These are phyloP conservation scores for Penicillium sp. DNA, from an alignment of 2,329 filamentous ascomycete genomes.

Conservation along the genomic window DNA sequence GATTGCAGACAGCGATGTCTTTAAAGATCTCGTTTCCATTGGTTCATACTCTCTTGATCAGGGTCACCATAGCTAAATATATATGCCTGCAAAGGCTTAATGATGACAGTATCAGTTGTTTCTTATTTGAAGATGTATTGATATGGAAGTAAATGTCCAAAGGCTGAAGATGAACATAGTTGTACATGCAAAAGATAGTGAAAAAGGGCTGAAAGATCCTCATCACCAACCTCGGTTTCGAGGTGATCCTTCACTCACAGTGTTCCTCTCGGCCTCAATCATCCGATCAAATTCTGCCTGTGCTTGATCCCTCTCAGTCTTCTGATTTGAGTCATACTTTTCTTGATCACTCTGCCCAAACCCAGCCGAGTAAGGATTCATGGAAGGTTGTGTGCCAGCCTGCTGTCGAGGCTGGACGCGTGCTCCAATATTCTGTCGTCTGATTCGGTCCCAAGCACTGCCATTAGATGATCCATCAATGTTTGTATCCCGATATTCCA, in stretches of 20 bases:
- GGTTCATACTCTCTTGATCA: background rate
- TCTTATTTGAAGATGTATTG: background rate
- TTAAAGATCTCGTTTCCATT: background rate
- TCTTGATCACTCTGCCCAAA: conserved; percentile 7
- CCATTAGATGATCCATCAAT: conserved; percentile 15
- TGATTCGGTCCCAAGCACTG: conserved; percentile 41
- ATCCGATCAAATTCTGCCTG: conserved; percentile 46
- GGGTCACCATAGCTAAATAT: conserved; percentile 6
- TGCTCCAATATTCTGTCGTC: conserved; percentile 26
- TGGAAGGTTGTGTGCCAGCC: background rate
- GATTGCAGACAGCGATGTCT: conserved; percentile 6
- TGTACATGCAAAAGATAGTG: conserved; percentile 10
- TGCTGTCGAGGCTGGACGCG: conserved; percentile 2
- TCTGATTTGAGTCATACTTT: conserved; percentile 20
- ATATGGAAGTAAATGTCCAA: background rate
- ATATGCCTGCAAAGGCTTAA: conserved; percentile 22
- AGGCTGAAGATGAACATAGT: background rate
- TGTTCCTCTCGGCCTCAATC: conserved; percentile 42
- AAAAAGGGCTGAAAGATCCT: background rate
- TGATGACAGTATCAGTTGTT: conserved; percentile 9
- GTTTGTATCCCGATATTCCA: conserved; percentile 29
- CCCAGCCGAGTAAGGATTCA: background rate
- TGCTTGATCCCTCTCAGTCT: conserved; percentile 37
- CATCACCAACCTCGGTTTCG: conserved; percentile 18
- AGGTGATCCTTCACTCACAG: conserved; percentile 16